Evolutionary conservation across 805 yeast species (phyloP), one percentile per base, ranked within the genome.

Genomic region (Saturnispora silvae): DNA sequence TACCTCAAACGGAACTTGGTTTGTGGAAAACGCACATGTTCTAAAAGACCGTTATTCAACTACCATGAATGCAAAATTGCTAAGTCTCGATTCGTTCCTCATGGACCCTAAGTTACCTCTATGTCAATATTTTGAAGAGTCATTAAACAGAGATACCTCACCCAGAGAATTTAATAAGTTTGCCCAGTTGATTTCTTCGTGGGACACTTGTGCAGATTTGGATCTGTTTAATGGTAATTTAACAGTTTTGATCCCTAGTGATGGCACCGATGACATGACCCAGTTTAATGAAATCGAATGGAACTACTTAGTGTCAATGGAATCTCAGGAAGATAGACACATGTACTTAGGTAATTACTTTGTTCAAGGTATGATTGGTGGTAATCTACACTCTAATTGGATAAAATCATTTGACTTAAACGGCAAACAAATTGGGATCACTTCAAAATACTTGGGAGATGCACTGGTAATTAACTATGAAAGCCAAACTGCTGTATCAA

Each of bases 11-110:
- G 59, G 30, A 13, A 35, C 33, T 16, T 45, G 45, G 44, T 36
- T 64, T 15, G 65, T 73, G 31, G 69, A 68, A 39, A 52, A 54
- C 4, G 56, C 71, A 0, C 56, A 61, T n/a, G 71, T 81, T 4
- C 65, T 78, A 1, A 56, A 65, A 1, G 79, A 81, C 49, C 52
- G 74, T 19, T 57, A 54, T 35, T 84, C 92, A 2, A 65, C 66
- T 35, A 70, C 74, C 31, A 82, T 77, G 47, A 65, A 74, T 46
- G 72, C 87, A 0, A 71, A 70, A 20, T 72, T 84, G 10, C 84
- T 81, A 41, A 85, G 81, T 1, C 63, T 81, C 2, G 73, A 72
- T 39, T 47, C 58, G 14, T 47, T 69, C 9, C 44, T 80, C 4
- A 15, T 33, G 1, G 60, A 64, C 48, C 23, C 58, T 57, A 49